Base-by-base conservation (phyloP, 306 rosid species). In the Ochetophila trinervis region DNA sequence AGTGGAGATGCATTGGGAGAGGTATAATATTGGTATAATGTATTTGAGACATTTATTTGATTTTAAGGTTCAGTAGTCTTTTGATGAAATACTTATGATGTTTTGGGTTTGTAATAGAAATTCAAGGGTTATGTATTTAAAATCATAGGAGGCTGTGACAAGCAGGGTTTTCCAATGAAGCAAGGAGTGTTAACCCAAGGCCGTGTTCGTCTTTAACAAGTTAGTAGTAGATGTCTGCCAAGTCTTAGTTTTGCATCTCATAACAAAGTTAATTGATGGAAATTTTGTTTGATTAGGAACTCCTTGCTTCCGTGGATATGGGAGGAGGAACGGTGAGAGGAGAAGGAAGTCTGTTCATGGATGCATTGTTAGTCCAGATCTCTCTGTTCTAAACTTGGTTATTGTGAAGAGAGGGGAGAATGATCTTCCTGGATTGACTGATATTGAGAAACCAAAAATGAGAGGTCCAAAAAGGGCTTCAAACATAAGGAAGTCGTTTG, bases 1-100 rank as follows among this genome's bases (percentile, higher is more conserved):
- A 83, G 70, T 21, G 88, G 85, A 65, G 85, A 83, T 66, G 74
- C 88, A 17, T 85, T 80, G 3, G 88, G 88, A 60, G 88, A 80
- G 80, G 88, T 83, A 18, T 12, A 24, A 18, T 15, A 3, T 5
- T 16, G 42, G 27, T 44, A 50, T 6, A 6, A 4, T 50, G 8
- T 17, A 16, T 50, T 50, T n/a, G 22, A 15, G 21, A 62, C 3
- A 42, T 24, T 62, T 32, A 32, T 20, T 14, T 12, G 8, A 51
- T 8, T 24, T 59, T 1, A 23, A 20, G 15, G 21, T 42, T 1
- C 10, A 23, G 34, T 34, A 6, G 0, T 40, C 7, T 18, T 27
- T 36, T 23, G 40, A 19, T 21, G 21, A n/a, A 16, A 3, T 56
- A 2, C 12, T 9, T 40, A 49, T 4, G 20, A 21, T 60, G 19